Conservation (phyloP, 2,329 filamentous ascomycete species). For the Talaromyces sp. region DNA sequence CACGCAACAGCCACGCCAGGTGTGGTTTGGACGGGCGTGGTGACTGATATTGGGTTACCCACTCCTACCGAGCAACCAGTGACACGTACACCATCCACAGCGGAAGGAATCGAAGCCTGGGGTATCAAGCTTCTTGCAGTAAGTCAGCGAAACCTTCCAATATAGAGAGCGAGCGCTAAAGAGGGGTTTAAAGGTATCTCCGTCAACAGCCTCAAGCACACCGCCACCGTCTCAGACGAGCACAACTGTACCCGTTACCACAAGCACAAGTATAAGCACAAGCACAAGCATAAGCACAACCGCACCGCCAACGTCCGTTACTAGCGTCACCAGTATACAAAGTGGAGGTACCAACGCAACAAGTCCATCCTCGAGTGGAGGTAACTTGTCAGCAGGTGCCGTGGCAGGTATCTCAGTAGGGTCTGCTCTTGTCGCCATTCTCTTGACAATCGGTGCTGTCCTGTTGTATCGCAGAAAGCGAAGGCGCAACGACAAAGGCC, state of each 20-base stretch:
- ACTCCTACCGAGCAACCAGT: background rate
- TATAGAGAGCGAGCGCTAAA: background rate
- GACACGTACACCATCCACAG: background rate
- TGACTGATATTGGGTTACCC: background rate
- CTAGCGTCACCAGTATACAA: background rate
- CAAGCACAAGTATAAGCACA: background rate
- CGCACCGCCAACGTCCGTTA: background rate
- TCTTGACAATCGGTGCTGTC: background rate
- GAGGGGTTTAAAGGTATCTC: background rate
- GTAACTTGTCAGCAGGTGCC: background rate
- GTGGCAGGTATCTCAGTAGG: background rate
- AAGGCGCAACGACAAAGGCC: background rate
- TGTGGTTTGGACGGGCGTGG: background rate
- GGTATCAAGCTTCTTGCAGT: background rate
- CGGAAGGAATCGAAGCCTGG: background rate
- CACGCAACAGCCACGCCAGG: background rate
- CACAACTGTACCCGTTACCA: background rate
- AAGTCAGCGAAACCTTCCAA: background rate
- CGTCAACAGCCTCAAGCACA: background rate
- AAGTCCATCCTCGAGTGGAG: background rate
- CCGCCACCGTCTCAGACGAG: background rate
- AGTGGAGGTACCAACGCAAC: background rate
- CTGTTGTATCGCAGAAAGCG: background rate
- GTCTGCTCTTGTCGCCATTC: background rate
- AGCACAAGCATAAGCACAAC: too few species aligned